Base-by-base conservation (phyloP, 345 rosid species). In the Moringa oleifera region DNA sequence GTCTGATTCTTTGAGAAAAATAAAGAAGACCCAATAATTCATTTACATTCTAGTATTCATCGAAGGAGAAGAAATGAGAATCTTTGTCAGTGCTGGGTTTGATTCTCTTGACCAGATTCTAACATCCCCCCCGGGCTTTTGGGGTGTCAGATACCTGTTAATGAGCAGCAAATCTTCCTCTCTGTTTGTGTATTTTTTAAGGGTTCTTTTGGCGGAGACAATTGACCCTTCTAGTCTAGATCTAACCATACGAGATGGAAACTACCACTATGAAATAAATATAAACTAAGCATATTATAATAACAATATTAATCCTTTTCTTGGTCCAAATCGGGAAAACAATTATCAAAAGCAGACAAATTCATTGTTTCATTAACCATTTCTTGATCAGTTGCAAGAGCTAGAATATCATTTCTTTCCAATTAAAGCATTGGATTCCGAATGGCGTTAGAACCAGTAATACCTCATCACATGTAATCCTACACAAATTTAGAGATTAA, bases 381-480 rank as follows among this genome's bases (percentile, higher is more conserved):
- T 65, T 57, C 73, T 71, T 75, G 69, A n/a, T n/a, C n/a, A n/a
- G 70, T 55, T 64, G 68, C 67, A 58, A 68, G 64, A 58, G 62
- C 58, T 56, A 65, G 73, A 73, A 59, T 59, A 65, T 28, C 23
- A 20, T 25, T 46, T 56, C 37, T 70, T 74, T 8, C 59, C 37
- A 66, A 75, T 53, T 78, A 33, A 8, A 60, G 72, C 71, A 45
- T 68, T 59, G 79, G 83, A 72, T 77, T 80, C 73, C 67, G n/a
- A 68, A 62, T 4, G 37, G 63, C n/a, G n/a, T n/a, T 69, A 36
- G 63, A 58, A 47, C 59, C n/a, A n/a, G 37, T 4, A 33, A 68
- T 55, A 33, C 37, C 37, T 33, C 37, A 33, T 33, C 33, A 52
- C 61, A 41, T 52, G 33, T 51, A 53, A 57, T 51, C 46, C 52